A percentile compares a stretch with the other conserved stretches of the same genome.
Conservation (phyloP, 2,329 filamentous ascomycete species). For the Rutstroemia sydowiana region DNA sequence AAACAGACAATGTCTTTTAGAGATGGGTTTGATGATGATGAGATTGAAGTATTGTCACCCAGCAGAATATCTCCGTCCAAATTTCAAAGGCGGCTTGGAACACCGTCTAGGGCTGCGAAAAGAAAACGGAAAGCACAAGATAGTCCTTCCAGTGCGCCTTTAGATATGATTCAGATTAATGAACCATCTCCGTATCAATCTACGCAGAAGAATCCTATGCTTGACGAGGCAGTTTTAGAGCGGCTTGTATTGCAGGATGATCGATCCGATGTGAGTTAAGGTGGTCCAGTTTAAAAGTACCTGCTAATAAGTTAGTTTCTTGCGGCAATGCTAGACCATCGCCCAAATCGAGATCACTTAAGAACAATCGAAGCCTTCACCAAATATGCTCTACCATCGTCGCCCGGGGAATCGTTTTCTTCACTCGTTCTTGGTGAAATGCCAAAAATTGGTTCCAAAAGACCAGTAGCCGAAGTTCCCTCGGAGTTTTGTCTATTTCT, state of each 20-base stretch:
- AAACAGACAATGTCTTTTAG: conserved; percentile 49
- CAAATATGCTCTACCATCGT: conserved; percentile 57
- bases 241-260: conserved; percentile 35
- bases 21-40: conserved; percentile 65
- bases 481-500: conserved; percentile 58
- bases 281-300: background rate
- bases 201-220: conserved; percentile 10
- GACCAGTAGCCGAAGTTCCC: conserved; percentile 45
- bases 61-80: conserved; percentile 42
- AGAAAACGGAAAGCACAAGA: conserved; percentile 59
- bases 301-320: conserved; percentile 24
- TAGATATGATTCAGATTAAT: conserved; percentile 32
- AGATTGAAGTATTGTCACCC: conserved; percentile 42
- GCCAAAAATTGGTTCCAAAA: conserved; percentile 45
- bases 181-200: conserved; percentile 4
- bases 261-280: conserved; percentile 32
- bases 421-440: conserved; percentile 61
- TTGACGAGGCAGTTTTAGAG: conserved; percentile 31
- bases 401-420: conserved; percentile 53
- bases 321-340: conserved; percentile 29
- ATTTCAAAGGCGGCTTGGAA: conserved; percentile 35
- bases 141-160: conserved; percentile 53
- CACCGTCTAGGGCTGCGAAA: conserved; percentile 57
- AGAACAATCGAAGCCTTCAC: conserved; percentile 62
- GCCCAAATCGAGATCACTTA: conserved; percentile 40